Base-by-base conservation (phyloP, 2,329 filamentous ascomycete species). In the Akanthomyces dipterigenus region DNA sequence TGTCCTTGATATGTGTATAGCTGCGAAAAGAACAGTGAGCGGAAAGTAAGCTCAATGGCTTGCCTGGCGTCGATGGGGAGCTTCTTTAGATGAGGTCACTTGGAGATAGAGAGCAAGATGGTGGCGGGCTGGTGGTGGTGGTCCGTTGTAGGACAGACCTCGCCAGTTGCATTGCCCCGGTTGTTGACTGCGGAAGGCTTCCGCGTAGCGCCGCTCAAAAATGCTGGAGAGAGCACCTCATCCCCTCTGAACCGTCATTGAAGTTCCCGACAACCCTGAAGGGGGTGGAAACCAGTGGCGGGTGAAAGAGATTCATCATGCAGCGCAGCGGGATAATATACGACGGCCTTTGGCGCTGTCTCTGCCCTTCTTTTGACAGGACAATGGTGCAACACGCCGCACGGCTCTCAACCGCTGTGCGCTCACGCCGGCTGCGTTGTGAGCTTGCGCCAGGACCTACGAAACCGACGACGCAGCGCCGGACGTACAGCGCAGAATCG, bases 281-380 rank as follows among this genome's bases (percentile, higher is more conserved):
- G 24, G 34, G 22, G 22, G 18, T 43, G 22, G 42, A 16, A 28
- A 20, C 38, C 1, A 7, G 16, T 45, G 9, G 50, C 40, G n/a
- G n/a, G 31, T 7, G 7, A 9, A 34, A 34, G 11, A 48, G 22
- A 4, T 38, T 26, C 42, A 55, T n/a, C 3, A 75, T 75, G 73
- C 70, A 69, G 63, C 67, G 67, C 48, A 66, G 64, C 45, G 63
- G 63, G 64, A 66, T 80, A 55, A 70, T 77, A 2, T 68, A 79
- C 40, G 85, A 88, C 70, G 83, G 85, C 63, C 77, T 89, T 50
- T 87, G 85, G 83, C 82, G 82, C 69, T 87, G 82, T 68, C 74
- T 88, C 18, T 88, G 83, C 67, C 85, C 85, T 14, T 80, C 78
- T 9, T 75, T 83, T 62, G 80, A 83, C 66, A 65, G 72, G 7